Conservation (phyloP, 2,329 filamentous ascomycete genomes). For the Teratosphaeria pseudoeucalypti region DNA sequence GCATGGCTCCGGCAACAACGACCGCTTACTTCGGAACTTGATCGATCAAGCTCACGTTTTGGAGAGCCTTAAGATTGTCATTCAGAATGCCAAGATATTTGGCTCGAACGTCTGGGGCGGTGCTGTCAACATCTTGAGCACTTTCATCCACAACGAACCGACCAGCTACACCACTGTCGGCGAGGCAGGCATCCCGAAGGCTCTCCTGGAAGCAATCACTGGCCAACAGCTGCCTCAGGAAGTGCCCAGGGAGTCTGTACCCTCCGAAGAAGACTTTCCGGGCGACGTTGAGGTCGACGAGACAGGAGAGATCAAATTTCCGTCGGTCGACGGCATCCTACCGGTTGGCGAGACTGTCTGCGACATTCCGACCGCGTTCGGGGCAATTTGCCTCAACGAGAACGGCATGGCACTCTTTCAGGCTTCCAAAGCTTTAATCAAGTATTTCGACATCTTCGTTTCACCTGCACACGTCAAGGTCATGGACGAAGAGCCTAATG, state of each 20-base stretch:
- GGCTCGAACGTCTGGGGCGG: slow-evolving; percentile 95
- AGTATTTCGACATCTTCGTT: slow-evolving; percentile 93
- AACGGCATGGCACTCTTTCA: slow-evolving; percentile 81
- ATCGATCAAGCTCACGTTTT: slow-evolving; percentile 87
- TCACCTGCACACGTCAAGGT: slow-evolving; percentile 79
- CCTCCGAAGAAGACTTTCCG: slow-evolving; percentile 9
- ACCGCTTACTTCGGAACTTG: slow-evolving; percentile 80
- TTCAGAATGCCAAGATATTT: slow-evolving; percentile 68
- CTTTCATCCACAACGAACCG: slow-evolving; percentile 97
- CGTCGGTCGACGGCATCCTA: slow-evolving; percentile 52
- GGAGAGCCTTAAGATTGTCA: slow-evolving; percentile 66
- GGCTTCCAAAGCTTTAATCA: slow-evolving; percentile 68
- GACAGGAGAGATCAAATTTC: slow-evolving; percentile 15
- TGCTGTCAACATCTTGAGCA: slow-evolving; percentile 80
- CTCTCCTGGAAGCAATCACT: slow-evolving; percentile 72
- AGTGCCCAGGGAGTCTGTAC: slow-evolving; percentile 7
- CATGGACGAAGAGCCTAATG: slow-evolving; percentile 62
- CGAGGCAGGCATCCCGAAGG: slow-evolving; percentile 82
- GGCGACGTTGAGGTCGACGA: slow-evolving; percentile 14
- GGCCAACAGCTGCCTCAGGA: slow-evolving; percentile 18
- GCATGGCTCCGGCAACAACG: slow-evolving; percentile 71
- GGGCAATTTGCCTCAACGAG: slow-evolving; percentile 86
- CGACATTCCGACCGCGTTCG: slow-evolving; percentile 76
- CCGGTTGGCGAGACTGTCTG: slow-evolving; percentile 82
- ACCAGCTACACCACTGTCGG: slow-evolving; percentile 94